Evolutionary conservation across 2,329 filamentous ascomycete genomes (phyloP), one percentile per base, ranked within the genome.

Genomic region (Colletotrichum gigasporum): DNA sequence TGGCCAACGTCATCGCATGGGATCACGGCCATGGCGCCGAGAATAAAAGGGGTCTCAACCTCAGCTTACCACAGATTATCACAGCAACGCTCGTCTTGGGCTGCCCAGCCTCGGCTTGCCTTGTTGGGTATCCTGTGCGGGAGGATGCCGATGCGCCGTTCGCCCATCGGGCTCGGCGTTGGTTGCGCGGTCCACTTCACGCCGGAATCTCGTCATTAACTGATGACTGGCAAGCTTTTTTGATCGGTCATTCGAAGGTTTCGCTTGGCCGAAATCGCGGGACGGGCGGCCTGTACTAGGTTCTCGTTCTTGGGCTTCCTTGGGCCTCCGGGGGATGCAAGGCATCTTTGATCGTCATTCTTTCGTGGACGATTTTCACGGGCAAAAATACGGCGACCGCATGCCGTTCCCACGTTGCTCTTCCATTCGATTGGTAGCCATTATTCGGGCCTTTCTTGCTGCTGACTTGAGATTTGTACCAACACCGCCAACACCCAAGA

Each of bases 1-100:
- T 65, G 62, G 62, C 60, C 50, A 65, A 65, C 62, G 62, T 65
- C 62, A 65, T 62, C 2, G 28, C 47, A 48, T n/a, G 28, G 24
- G 16, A 30, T 20, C 12, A 26, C 32, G 50, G 12, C 62, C 62
- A 55, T 65, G 62, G 24, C 56, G 62, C 62, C 62, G 56, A 65
- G 62, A 62, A 32, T 24, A 30, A 55, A 55, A 62, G 39, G 57
- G 53, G 62, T 61, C 54, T 42, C 7, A 9, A 28, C 35, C 4
- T 50, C 42, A 61, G 48, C 48, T 54, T n/a, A 26, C 35, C 24
- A 28, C n/a, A 20, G 18, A 20, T 37, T 28, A 8, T 14, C 24
- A 12, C 30, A 12, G 30, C 26, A 34, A 12, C 20, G 10, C 9
- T 20, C 28, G 6, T 39, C 30, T 53, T 39, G 60, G 54, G 7